Base-by-base conservation (phyloP, 805 yeast genomes). In the Saturnispora gosingensis region DNA sequence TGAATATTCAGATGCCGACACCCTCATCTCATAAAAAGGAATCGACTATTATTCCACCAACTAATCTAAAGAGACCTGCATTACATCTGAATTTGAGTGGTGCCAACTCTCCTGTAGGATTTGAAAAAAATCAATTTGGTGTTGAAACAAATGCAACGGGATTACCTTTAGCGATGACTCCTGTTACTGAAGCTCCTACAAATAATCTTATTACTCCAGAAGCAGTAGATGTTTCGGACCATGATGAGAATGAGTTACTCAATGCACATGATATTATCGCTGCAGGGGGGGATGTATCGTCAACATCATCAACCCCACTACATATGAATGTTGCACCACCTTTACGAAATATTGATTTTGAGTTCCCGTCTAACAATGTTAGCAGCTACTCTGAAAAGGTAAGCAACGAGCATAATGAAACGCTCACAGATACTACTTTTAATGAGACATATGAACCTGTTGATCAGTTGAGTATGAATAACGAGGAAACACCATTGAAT, bases 101-200 rank as follows among this genome's bases (percentile, higher is more conserved):
- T 5, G 15, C 25, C 3, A 40, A 30, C 34, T 40, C 49, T 10
- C 42, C 49, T 2, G 16, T 45, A 30, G 38, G 43, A 5, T 45
- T 24, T 10, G 64, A 61, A 51, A 55, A 58, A 47, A 63, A 62
- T 44, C 67, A 63, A 75, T 83, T 65, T 54, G 68, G 68, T 28
- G 63, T 65, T 45, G 63, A 43, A 81, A 84, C 63, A 86, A 85
- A 60, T 86, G 90, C 48, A 72, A 81, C 59, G 74, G 80, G 61
- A 67, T 63, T 76, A 3, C 81, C 87, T 1, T 69, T 81, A 58
- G 78, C 87, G 0, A 85, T 86, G 93, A 86, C 95, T 0, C 95
- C 93, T 2, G 80, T 85, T 4, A 76, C 87, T 2, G 95, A 86
- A 58, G 81, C 72, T 3, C 51, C 56, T 6, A 32, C 39, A 43